Evolutionary conservation across 495 filamentous ascomycete species (phyloP).

Genomic region (Penicillium flavigenum): DNA sequence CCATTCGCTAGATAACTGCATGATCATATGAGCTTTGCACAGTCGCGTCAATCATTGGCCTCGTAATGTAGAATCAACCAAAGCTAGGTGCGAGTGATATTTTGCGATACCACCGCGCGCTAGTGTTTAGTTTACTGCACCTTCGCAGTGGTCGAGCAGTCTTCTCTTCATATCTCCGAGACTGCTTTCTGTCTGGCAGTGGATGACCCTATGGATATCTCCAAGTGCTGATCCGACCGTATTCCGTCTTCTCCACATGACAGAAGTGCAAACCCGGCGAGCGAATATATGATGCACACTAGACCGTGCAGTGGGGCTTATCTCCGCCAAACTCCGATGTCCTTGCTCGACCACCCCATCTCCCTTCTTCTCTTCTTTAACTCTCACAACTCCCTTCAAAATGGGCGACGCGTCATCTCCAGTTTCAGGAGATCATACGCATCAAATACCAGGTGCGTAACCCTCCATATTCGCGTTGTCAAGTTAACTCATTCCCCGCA

Average conservation of each 20-base stretch:
- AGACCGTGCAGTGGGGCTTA: conserved; percentile 1
- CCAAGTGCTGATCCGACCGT: neutral
- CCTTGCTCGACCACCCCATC: neutral
- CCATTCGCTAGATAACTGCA: too few relatives aligned
- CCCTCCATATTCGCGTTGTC: neutral
- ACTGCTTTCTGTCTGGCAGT: too few relatives aligned
- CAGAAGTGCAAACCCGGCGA: neutral
- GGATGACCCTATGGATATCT: too few relatives aligned
- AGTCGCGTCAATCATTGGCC: too few relatives aligned
- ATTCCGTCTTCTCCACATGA: neutral
- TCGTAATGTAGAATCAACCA: too few relatives aligned
- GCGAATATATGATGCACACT: neutral
- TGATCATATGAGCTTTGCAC: too few relatives aligned
- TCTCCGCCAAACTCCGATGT: conserved; percentile 24
- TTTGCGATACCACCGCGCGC: too few relatives aligned
- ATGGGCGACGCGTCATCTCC: conserved; percentile 3
- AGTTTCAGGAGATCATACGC: neutral
- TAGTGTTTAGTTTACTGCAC: too few relatives aligned
- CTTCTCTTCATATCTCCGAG: too few relatives aligned
- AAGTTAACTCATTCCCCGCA: conserved; percentile 1
- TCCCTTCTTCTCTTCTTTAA: neutral
- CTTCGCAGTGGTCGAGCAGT: too few relatives aligned
- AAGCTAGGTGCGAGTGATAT: too few relatives aligned
- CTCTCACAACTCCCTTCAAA: neutral
- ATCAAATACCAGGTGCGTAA: conserved; percentile 14